A percentile compares a stretch with the other conserved stretches of the same genome.
Conservation (phyloP, 202 grass and related monocot species). For the Elaeis oleifera region DNA sequence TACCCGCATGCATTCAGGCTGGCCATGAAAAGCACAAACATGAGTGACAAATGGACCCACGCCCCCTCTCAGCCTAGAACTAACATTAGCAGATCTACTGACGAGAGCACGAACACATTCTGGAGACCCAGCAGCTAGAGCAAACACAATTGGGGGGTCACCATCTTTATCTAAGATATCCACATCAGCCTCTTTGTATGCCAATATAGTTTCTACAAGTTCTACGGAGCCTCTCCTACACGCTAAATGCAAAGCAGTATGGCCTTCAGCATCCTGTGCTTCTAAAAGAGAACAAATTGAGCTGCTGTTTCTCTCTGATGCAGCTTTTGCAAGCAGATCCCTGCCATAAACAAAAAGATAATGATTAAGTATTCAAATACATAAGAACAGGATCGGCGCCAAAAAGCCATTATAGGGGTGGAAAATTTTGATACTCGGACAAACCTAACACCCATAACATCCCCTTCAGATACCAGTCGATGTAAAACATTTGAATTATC, state of each 20-base stretch:
- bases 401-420: neutral
- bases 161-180: constrained; percentile 88
- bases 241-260: constrained; percentile 88
- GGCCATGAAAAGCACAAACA: constrained; percentile 92
- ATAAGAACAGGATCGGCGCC: neutral
- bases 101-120: constrained; percentile 78
- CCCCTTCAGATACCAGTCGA: constrained; percentile 81
- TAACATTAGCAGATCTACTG: constrained; percentile 58
- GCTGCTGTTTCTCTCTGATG: constrained; percentile 46
- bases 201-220: constrained; percentile 75
- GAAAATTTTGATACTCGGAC: neutral
- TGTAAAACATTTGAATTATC: constrained; percentile 81
- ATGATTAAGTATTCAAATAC: neutral
- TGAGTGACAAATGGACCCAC: constrained; percentile 78
- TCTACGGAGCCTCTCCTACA: constrained; percentile 73
- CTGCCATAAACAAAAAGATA: constrained; percentile 36
- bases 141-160: constrained; percentile 83
- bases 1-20: constrained; percentile 95
- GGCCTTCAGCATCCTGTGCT: constrained; percentile 79
- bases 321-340: constrained; percentile 72
- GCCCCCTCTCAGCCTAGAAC: constrained; percentile 69
- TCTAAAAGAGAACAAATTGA: constrained; percentile 71
- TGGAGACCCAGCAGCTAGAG: constrained; percentile 85
- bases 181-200: constrained; percentile 78
- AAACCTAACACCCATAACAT: constrained; percentile 68